Conservation (phyloP, 305 asterid species). For the Solanum chacoense region DNA sequence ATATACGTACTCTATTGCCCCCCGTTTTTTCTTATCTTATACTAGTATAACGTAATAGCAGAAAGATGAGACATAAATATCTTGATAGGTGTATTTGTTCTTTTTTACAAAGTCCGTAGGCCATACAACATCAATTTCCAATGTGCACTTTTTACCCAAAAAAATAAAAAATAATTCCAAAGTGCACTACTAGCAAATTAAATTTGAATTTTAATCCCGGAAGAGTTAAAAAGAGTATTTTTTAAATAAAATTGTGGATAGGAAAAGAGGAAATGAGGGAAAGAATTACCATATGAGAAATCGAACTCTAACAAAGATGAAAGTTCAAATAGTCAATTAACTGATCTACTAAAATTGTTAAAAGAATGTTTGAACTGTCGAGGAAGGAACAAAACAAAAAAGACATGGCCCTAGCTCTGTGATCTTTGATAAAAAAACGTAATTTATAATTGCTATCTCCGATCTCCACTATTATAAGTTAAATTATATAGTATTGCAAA, state of each 20-base stretch:
- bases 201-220: neutral
- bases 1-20: too few species aligned
- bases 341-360: too few species aligned
- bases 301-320: too few species aligned
- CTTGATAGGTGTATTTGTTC: neutral
- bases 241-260: neutral
- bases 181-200: neutral
- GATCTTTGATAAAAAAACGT: neutral
- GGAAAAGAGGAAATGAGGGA: neutral
- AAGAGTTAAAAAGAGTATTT: neutral
- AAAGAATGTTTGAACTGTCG: neutral
- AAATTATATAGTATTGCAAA: neutral
- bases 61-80: neutral
- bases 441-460: too few species aligned
- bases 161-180: neutral
- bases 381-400: neutral
- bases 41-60: neutral
- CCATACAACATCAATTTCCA: neutral
- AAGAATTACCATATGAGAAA: too few species aligned
- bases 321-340: too few species aligned
- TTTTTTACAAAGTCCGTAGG: neutral
- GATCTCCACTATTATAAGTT: neutral
- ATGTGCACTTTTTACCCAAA: neutral
- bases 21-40: too few species aligned
- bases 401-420: neutral